phyloP scores from a whole-genome alignment of 768 basidiomycete genomes.

The Lactarius pseudohatsudake region DNA sequence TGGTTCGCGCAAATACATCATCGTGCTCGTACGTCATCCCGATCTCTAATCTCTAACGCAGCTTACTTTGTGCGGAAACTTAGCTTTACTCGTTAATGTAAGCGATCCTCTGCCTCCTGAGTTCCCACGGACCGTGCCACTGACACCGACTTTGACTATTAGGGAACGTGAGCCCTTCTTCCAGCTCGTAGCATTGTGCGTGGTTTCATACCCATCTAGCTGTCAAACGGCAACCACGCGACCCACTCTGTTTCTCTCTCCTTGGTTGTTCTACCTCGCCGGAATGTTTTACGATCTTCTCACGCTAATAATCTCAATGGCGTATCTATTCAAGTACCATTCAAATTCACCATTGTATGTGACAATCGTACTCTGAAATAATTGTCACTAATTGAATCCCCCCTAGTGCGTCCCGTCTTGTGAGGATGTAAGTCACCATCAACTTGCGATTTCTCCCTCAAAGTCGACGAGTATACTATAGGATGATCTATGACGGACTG shows the following conservation, averaged over 20 bases:
- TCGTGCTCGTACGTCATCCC: slow-evolving; percentile 45
- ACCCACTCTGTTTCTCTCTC: slow-evolving; percentile 35
- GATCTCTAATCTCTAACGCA: slow-evolving; percentile 1
- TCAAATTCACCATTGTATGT: slow-evolving; percentile 36
- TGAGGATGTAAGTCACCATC: slow-evolving; percentile 30
- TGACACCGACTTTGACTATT: not conserved
- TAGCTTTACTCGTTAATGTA: slow-evolving; percentile 10
- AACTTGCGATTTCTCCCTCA: not conserved
- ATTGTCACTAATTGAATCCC: not conserved
- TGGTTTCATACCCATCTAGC: slow-evolving; percentile 35
- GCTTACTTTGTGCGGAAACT: slow-evolving; percentile 23
- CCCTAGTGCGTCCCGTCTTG: slow-evolving; percentile 30
- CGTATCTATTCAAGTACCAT: slow-evolving; percentile 52
- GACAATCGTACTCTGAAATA: not conserved
- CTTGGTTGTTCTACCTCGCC: slow-evolving; percentile 59
- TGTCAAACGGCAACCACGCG: slow-evolving; percentile 44
- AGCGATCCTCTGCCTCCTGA: not conserved
- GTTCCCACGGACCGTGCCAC: not conserved
- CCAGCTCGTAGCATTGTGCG: not conserved
- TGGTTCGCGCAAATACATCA: slow-evolving; percentile 56
- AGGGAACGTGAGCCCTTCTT: slow-evolving; percentile 39
- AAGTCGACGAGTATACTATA: slow-evolving; percentile 30
- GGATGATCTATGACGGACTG: slow-evolving; percentile 68
- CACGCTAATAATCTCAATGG: slow-evolving; percentile 49
- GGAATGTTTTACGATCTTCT: slow-evolving; percentile 58